Evolutionary conservation across 2,329 filamentous ascomycete species (phyloP).

Genomic region (Pleurostoma richardsiae): DNA sequence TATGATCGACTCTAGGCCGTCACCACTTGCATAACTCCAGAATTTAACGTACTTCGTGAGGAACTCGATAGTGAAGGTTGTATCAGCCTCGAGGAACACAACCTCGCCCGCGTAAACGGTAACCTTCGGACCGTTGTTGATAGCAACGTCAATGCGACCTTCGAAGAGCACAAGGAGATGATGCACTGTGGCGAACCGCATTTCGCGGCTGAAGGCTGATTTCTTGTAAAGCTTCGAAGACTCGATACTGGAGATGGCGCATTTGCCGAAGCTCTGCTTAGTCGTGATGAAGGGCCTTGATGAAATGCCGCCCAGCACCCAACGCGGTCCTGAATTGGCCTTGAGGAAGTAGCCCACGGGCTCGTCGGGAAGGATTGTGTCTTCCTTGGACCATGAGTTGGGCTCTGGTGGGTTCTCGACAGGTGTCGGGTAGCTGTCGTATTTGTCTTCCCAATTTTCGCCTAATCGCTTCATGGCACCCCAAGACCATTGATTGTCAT

Average conservation of each 20-base stretch:
- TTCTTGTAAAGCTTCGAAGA: neutral
- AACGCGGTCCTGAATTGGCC: neutral
- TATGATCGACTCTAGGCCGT: neutral
- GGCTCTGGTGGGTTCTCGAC: neutral
- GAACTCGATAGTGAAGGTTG: neutral
- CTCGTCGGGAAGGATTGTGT: neutral
- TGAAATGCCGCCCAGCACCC: neutral
- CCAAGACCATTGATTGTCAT: too few species aligned
- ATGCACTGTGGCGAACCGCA: neutral
- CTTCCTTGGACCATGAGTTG: neutral
- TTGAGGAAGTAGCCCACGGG: neutral
- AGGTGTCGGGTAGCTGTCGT: neutral
- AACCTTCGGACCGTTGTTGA: neutral
- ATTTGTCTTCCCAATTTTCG: too few species aligned
- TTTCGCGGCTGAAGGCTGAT: neutral
- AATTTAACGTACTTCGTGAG: neutral
- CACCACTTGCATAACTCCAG: neutral
- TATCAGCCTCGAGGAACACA: neutral
- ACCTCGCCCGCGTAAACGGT: neutral
- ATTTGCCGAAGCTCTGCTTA: slow-evolving; percentile 1
- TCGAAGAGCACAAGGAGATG: neutral
- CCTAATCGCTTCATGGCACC: too few species aligned
- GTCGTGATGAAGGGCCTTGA: slow-evolving; percentile 2
- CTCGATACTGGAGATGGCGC: slow-evolving; percentile 1
- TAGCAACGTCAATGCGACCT: neutral